Evolutionary conservation across 768 basidiomycete species (phyloP).

Genomic region (Tephrocybe rancida): DNA sequence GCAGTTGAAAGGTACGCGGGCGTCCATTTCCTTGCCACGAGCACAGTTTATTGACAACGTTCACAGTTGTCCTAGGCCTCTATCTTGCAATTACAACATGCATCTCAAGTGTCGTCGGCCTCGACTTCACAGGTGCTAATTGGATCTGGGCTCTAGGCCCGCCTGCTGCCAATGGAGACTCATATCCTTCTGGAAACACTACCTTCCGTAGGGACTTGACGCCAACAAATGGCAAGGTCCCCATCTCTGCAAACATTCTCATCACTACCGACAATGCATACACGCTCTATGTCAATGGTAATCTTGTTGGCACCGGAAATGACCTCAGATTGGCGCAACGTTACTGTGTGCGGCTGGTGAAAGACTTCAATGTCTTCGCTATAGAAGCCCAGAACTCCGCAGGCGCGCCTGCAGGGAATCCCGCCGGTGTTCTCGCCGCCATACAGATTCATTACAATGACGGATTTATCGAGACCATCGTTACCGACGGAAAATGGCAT

Average conservation of each 20-base stretch:
- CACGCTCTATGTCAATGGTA: slow-evolving; percentile 33
- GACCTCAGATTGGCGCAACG: slow-evolving; percentile 22
- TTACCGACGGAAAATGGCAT: slow-evolving; percentile 33
- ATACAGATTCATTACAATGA: slow-evolving; percentile 33
- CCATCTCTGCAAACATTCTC: slow-evolving; percentile 30
- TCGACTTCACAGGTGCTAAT: slow-evolving; percentile 16
- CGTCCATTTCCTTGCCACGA: too few species aligned
- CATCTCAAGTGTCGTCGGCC: slow-evolving; percentile 9
- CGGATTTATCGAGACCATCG: slow-evolving; percentile 29
- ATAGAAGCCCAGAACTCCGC: slow-evolving; percentile 23
- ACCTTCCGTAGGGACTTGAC: slow-evolving; percentile 32
- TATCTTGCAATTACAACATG: slow-evolving; percentile 10
- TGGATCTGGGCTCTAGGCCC: slow-evolving; percentile 36
- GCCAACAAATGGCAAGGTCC: slow-evolving; percentile 24
- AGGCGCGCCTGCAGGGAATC: slow-evolving; percentile 13
- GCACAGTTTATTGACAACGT: not conserved
- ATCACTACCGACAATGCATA: slow-evolving; percentile 31
- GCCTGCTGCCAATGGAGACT: slow-evolving; percentile 10
- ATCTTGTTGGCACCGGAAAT: slow-evolving; percentile 21
- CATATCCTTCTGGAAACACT: slow-evolving; percentile 24
- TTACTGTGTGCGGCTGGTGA: slow-evolving; percentile 29
- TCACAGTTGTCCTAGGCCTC: not conserved
- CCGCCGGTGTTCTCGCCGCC: slow-evolving; percentile 31
- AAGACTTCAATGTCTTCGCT: slow-evolving; percentile 34
- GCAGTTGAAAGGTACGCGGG: too few species aligned